A percentile compares a stretch with the other conserved stretches of the same genome.
phyloP scores from a whole-genome alignment of 805 yeast species.

The Wickerhamiella brachini region DNA sequence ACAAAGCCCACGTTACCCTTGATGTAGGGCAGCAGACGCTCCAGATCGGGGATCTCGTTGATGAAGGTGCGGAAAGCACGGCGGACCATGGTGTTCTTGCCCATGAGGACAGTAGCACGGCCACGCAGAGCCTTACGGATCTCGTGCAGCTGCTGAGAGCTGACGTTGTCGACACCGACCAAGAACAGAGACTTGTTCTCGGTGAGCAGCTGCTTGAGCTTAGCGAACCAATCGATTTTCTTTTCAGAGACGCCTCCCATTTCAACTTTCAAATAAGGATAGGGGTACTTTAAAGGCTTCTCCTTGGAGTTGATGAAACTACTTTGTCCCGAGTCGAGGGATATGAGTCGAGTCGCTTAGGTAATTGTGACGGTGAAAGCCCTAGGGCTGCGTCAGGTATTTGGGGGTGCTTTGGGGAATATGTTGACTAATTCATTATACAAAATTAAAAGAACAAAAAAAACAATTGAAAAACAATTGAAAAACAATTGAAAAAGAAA shows the following conservation, averaged over 20 bases:
- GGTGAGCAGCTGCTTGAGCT: constrained; percentile 88
- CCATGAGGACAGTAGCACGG: constrained; percentile 93
- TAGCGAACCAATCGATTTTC: constrained; percentile 88
- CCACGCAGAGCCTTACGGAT: constrained; percentile 94
- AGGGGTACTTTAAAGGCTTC: constrained; percentile 28
- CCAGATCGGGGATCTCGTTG: constrained; percentile 87
- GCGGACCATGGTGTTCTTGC: constrained; percentile 99
- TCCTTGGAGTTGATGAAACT: neutral
- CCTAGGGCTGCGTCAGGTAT: constrained; percentile 1
- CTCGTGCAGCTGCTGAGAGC: constrained; percentile 99
- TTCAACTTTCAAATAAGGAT: constrained; percentile 53
- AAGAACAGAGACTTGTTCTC: constrained; percentile 97
- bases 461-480: too few species aligned
- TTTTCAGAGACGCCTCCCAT: constrained; percentile 99
- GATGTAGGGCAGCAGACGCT: constrained; percentile 86
- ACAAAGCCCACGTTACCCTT: constrained; percentile 99
- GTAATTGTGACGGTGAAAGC: constrained; percentile 1
- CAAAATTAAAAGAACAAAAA: too few species aligned
- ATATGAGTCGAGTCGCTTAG: constrained; percentile 2
- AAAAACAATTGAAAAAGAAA: too few species aligned
- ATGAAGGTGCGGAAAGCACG: constrained; percentile 97
- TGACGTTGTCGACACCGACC: constrained; percentile 99
- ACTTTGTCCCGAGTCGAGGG: neutral
- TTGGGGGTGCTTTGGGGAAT: neutral
- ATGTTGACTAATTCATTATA: neutral